A percentile compares a stretch with the other conserved stretches of the same genome.
Conservation (phyloP, 345 rosid species). For the Syzygium oleosum region DNA sequence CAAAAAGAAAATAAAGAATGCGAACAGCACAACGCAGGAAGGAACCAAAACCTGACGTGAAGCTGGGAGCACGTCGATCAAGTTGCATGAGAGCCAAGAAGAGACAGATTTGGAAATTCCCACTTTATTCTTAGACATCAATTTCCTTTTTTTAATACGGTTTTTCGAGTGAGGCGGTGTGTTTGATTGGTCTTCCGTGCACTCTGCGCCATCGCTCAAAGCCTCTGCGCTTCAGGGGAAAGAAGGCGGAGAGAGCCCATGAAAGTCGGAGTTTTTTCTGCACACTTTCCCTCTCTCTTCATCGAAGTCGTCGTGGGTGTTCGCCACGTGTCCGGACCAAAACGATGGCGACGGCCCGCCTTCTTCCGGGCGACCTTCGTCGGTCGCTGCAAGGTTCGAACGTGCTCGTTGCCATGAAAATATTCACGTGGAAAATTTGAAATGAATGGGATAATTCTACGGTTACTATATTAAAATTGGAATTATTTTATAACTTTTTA, state of each 20-base stretch:
- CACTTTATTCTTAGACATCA: background rate
- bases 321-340: constrained; percentile 19
- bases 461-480: background rate
- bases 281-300: background rate
- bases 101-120: background rate
- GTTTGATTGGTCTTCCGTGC: background rate
- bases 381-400: background rate
- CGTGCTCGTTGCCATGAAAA: too few relatives aligned
- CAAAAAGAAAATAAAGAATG: background rate
- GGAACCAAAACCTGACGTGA: background rate
- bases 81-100: background rate
- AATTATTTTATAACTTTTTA: background rate
- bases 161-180: background rate
- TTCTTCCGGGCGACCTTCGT: constrained; percentile 1
- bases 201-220: constrained; percentile 11
- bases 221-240: background rate
- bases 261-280: background rate
- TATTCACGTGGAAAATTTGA: background rate
- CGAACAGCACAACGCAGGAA: background rate
- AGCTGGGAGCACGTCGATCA: constrained; percentile 2
- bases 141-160: constrained; percentile 6
- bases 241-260: background rate
- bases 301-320: background rate
- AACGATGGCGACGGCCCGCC: constrained; percentile 8
- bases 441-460: background rate